Evolutionary conservation across 2,329 filamentous ascomycete species (phyloP), one percentile per base, ranked within the genome.

Genomic region (Chalara sp.): DNA sequence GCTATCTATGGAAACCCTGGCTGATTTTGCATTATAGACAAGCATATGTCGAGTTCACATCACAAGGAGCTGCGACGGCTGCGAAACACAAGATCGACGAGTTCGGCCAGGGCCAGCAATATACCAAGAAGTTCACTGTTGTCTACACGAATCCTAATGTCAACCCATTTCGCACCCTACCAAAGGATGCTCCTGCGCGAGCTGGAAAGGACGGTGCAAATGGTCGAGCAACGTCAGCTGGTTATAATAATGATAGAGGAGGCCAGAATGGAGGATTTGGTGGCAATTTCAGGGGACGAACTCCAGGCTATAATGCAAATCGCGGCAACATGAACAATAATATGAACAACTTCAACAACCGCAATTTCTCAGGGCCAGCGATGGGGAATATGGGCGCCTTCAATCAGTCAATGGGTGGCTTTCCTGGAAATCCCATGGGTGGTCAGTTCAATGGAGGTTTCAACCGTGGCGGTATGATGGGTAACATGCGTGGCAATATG

Each of bases 101-200:
- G 33, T 66, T 67, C 30, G 72, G 72, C 42, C 75, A 80, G 53
- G 76, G 76, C 21, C 71, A 68, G 51, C 74, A 74, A 57, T 72
- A 70, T 51, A 75, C 67, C 62, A 84, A 76, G 56, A 91, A 91
- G 64, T 79, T 87, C 57, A 79, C 76, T 1, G 81, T 88, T 44
- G 80, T 81, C 52, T 96, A 90, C 72, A 86, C 87, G 48, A 85
- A 81, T 56, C 83, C 89, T 0, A 79, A 81, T 45, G 76, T 79
- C 58, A 97, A 97, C 66, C 90, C 91, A 0, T 97, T 95, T 79
- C 85, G 87, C 58, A 96, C 90, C 0, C 72, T 95, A 5, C 91
- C 90, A 13, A 96, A 96, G 71, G 91, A 96, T 65, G 85, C 86
- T 0, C 89, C 88, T 0, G 78, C 79, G 60, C 81, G 87, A 31